Evolutionary conservation across 495 filamentous ascomycete genomes (phyloP).

Genomic region (Acidiella bohemica): DNA sequence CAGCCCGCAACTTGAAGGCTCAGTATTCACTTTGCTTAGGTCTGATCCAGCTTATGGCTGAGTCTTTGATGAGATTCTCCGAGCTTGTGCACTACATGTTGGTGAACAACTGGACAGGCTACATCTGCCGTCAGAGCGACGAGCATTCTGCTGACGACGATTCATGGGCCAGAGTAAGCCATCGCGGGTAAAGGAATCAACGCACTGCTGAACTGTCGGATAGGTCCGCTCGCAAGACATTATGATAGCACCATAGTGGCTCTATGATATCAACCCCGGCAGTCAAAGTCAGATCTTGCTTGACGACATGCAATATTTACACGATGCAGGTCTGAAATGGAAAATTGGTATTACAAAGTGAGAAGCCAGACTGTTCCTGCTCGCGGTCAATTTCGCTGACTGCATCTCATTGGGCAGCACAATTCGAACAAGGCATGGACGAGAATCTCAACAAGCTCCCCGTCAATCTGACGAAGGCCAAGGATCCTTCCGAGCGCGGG

Average conservation of each 20-base stretch:
- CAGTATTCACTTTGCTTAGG: conserved; percentile 41
- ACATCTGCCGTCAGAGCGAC: conserved; percentile 33
- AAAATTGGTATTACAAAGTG: conserved; percentile 31
- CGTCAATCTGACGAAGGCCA: conserved; percentile 15
- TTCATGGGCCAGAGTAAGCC: conserved; percentile 28
- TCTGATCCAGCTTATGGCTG: conserved; percentile 33
- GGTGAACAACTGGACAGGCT: conserved; percentile 37
- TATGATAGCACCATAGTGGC: conserved; percentile 40
- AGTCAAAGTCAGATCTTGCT: conserved; percentile 27
- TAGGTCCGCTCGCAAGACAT: conserved; percentile 39
- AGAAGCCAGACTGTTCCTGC: not conserved
- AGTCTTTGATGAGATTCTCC: conserved; percentile 29
- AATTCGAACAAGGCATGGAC: conserved; percentile 12
- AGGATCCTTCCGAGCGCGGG: conserved; percentile 34
- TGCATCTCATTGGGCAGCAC: not conserved
- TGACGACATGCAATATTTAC: conserved; percentile 35
- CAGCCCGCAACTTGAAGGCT: conserved; percentile 41
- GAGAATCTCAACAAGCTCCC: conserved; percentile 31
- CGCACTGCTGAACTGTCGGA: too few species aligned
- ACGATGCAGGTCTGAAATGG: conserved; percentile 32
- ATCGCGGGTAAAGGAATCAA: too few species aligned
- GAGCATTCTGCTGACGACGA: conserved; percentile 24
- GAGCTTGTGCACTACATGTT: conserved; percentile 36
- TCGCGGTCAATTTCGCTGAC: not conserved
- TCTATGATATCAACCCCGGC: conserved; percentile 36